Base-by-base conservation (phyloP, 225 moss, liverwort and hornwort genomes). In the Sphagnum tenellum region DNA sequence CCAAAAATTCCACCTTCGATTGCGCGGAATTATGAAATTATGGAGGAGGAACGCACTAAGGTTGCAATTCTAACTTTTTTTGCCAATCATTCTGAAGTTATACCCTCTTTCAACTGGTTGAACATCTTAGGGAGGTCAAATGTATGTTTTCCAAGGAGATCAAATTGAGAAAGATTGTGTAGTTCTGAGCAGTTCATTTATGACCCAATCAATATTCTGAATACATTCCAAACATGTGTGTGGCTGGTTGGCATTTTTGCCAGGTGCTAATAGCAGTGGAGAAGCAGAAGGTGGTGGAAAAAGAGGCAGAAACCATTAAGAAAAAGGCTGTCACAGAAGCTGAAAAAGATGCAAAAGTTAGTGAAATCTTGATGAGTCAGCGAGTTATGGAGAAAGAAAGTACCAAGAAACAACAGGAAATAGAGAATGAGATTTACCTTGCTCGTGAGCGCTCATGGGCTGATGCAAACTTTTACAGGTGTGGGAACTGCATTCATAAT, bases 11-110 rank as follows among this genome's bases (percentile, higher is more conserved):
- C 96, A 45, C 57, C 29, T 45, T 90, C 96, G 51, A 98, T 98
- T 67, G 88, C 90, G 44, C 85, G 96, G 14, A 98, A 98, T 75
- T 98, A 98, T 47, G 92, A 98, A 70, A 92, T 92, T 12, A 98
- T 98, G 96, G 96, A 98, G 65, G 96, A 98, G 77, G 96, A 98
- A 75, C 92, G 96, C 62, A 98, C 92, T 1, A 98, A 98, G 93
- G 93, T 90, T 76, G 29, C 29, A 29, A 29, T 29, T 29, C 29
- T 29, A 29, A 29, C 29, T 29, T 29, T 29, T 29, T 29, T 29
- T 1, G 29, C 29, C 29, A 29, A 29, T 29, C 29, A 29, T 29
- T 29, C 29, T 29, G 29, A 29, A 29, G 29, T 29, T 29, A 29
- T 29, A 29, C 29, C 29, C 29, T 29, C 29, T 29, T 29, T 29